These are phyloP conservation scores for Amyloporia xantha DNA, from an alignment of 768 basidiomycete species.

Conservation along the genomic window DNA sequence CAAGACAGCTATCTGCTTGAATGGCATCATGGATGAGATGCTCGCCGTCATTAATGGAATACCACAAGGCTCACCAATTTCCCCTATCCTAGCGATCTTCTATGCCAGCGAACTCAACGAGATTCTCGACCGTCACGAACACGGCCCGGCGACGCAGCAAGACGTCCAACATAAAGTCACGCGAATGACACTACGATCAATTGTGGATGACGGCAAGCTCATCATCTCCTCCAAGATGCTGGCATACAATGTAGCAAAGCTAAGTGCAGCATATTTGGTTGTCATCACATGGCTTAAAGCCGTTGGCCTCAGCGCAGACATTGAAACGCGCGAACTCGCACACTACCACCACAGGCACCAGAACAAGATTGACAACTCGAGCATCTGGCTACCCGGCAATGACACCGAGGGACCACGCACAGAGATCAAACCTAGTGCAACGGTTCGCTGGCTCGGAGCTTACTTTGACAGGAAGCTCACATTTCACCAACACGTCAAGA, in stretches of 20 bases:
- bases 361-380: not conserved
- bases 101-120: constrained; percentile 7
- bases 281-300: not conserved
- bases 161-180: too few species aligned
- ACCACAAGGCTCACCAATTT: constrained; percentile 27
- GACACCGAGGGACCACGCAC: not conserved
- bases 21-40: constrained; percentile 18
- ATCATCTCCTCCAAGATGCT: constrained; percentile 4
- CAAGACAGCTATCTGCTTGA: constrained; percentile 10
- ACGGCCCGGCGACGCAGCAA: too few species aligned
- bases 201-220: constrained; percentile 29
- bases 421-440: not conserved
- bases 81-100: constrained; percentile 8
- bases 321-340: constrained; percentile 3
- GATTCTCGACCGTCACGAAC: constrained; percentile 4
- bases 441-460: constrained; percentile 29
- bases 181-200: too few species aligned
- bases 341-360: not conserved
- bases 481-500: constrained; percentile 27
- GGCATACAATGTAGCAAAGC: constrained; percentile 1
- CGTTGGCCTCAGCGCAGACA: constrained; percentile 1
- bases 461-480: constrained; percentile 27
- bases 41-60: constrained; percentile 25
- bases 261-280: not conserved
- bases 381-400: not conserved